These are phyloP conservation scores for Filobasidium floriforme DNA, from an alignment of 768 basidiomycete genomes.

Conservation along the genomic window DNA sequence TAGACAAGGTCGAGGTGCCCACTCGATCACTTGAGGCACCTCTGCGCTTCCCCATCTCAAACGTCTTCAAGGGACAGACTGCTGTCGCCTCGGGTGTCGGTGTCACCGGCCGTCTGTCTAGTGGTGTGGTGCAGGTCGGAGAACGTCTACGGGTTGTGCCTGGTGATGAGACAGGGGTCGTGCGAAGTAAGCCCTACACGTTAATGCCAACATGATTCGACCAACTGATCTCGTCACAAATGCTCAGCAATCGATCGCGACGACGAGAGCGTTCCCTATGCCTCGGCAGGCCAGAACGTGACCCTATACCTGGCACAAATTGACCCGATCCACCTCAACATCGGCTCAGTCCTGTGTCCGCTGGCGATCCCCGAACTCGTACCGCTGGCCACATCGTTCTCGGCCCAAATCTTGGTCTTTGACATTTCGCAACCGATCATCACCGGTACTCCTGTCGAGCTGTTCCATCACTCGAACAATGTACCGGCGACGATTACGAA, in stretches of 20 bases:
- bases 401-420: slow-evolving; percentile 84
- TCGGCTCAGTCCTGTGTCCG: slow-evolving; percentile 84
- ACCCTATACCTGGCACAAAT: slow-evolving; percentile 73
- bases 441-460: slow-evolving; percentile 78
- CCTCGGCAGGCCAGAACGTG: slow-evolving; percentile 81
- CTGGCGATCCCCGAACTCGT: slow-evolving; percentile 54
- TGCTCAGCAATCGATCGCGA: slow-evolving; percentile 74
- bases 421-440: slow-evolving; percentile 86
- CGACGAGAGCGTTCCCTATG: slow-evolving; percentile 70
- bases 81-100: slow-evolving; percentile 60
- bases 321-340: slow-evolving; percentile 74
- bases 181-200: slow-evolving; percentile 50
- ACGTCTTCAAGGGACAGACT: slow-evolving; percentile 85
- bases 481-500: slow-evolving; percentile 81
- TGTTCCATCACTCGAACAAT: slow-evolving; percentile 90
- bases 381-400: slow-evolving; percentile 68
- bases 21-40: slow-evolving; percentile 65
- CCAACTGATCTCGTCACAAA: background rate
- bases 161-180: slow-evolving; percentile 78
- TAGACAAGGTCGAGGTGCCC: slow-evolving; percentile 77
- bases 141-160: slow-evolving; percentile 79
- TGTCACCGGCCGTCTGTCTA: slow-evolving; percentile 73
- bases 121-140: slow-evolving; percentile 85
- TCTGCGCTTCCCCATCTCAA: slow-evolving; percentile 80
- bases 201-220: background rate